Conservation (phyloP, 2,329 filamentous ascomycete genomes). For the Diaporthe sp. region DNA sequence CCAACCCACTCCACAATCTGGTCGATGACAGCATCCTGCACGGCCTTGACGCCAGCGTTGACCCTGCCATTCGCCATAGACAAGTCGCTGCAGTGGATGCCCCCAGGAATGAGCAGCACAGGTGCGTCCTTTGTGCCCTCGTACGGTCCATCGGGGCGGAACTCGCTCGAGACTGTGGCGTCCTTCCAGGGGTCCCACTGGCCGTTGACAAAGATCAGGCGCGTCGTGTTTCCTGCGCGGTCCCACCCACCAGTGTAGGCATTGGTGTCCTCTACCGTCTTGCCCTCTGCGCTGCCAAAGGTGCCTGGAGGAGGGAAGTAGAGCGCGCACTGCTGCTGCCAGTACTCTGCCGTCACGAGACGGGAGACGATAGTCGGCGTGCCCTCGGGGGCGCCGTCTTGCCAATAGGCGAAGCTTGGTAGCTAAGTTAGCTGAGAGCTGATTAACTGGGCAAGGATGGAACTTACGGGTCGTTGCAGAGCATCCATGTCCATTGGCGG, state of each 20-base stretch:
- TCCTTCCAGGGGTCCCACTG: conserved; percentile 58
- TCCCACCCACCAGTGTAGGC: conserved; percentile 58
- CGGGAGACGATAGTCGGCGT: conserved; percentile 58
- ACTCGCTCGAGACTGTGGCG: conserved; percentile 53
- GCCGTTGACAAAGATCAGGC: conserved; percentile 57
- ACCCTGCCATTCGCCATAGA: conserved; percentile 61
- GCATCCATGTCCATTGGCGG: conserved; percentile 69
- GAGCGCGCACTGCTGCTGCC: conserved; percentile 60
- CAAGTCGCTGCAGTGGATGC: conserved; percentile 58
- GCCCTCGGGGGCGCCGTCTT: conserved; percentile 60
- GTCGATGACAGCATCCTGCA: conserved; percentile 65
- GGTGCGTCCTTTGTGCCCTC: conserved; percentile 51
- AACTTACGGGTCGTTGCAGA: conserved; percentile 63
- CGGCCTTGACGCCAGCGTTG: conserved; percentile 63
- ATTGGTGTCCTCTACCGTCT: conserved; percentile 53
- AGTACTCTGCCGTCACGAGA: conserved; percentile 53
- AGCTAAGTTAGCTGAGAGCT: neutral
- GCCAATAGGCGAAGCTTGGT: conserved; percentile 55
- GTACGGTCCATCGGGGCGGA: conserved; percentile 56
- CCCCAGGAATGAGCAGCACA: conserved; percentile 52
- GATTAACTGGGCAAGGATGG: neutral
- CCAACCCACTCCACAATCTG: conserved; percentile 69
- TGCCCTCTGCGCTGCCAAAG: conserved; percentile 52
- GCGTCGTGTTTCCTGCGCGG: conserved; percentile 54
- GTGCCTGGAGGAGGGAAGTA: conserved; percentile 58